phyloP scores from a whole-genome alignment of 2,329 filamentous ascomycete species.

The Orbilia oligospora region DNA sequence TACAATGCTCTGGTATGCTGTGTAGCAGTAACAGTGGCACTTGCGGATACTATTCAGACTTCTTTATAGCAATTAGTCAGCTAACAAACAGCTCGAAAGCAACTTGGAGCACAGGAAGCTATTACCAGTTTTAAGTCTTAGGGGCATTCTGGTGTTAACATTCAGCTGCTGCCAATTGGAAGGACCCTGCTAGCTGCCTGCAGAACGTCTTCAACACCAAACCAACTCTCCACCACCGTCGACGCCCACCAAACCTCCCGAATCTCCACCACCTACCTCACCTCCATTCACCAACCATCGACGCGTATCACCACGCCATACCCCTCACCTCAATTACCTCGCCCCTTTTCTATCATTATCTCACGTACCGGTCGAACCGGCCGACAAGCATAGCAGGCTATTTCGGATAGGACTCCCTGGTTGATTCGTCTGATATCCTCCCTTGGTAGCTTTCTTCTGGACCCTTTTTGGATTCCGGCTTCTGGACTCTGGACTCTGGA shows the following conservation, averaged over 20 bases:
- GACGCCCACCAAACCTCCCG: slow-evolving; percentile 13
- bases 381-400: slow-evolving; percentile 13
- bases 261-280: slow-evolving; percentile 12
- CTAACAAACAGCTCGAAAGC: slow-evolving; percentile 10
- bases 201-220: neutral
- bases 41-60: neutral
- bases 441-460: slow-evolving; percentile 10
- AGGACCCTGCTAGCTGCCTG: slow-evolving; percentile 2
- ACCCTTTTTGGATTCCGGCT: slow-evolving; percentile 13
- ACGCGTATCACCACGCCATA: neutral
- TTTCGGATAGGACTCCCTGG: neutral
- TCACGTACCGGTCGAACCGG: slow-evolving; percentile 3
- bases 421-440: slow-evolving; percentile 10
- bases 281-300: slow-evolving; percentile 1
- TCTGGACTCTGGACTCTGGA: slow-evolving; percentile 9
- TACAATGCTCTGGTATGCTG: neutral
- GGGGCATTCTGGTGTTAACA: too few relatives aligned
- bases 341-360: neutral
- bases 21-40: slow-evolving; percentile 25
- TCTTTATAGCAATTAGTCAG: neutral
- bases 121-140: too few relatives aligned
- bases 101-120: neutral
- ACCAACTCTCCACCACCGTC: slow-evolving; percentile 17
- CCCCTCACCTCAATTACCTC: neutral
- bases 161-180: too few relatives aligned